Evolutionary conservation across 148 eudicot species (phyloP).

Genomic region (Chenopodium berlandieri): DNA sequence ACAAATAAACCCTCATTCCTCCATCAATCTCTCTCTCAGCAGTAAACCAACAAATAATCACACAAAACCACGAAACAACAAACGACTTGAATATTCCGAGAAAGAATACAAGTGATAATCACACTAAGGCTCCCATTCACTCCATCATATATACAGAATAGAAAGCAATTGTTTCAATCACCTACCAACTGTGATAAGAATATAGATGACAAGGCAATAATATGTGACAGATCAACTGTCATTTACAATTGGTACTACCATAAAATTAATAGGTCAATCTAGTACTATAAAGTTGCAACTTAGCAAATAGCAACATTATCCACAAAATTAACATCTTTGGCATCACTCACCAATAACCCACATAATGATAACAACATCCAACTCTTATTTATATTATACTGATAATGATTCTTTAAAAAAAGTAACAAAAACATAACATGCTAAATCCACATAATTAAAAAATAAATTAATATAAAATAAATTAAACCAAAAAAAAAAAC

Average conservation of each 20-base stretch:
- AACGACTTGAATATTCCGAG: neutral
- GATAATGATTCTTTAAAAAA: neutral
- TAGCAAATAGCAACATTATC: slow-evolving; percentile 8
- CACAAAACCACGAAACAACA: neutral
- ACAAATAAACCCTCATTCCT: neutral
- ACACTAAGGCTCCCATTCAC: neutral
- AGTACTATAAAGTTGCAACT: slow-evolving; percentile 7
- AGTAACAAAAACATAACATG: neutral
- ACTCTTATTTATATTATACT: neutral
- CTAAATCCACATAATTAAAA: neutral
- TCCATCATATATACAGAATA: neutral
- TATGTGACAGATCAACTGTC: neutral
- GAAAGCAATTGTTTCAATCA: neutral
- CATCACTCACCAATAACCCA: slow-evolving; percentile 8
- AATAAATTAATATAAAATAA: neutral
- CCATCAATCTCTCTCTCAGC: neutral
- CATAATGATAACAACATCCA: slow-evolving; percentile 8
- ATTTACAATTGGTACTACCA: slow-evolving; percentile 6
- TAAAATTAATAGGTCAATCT: neutral
- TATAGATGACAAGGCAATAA: neutral
- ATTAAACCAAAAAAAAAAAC: no score
- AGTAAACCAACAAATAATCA: neutral
- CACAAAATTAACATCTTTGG: slow-evolving; percentile 11
- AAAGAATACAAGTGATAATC: neutral
- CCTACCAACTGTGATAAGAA: slow-evolving; percentile 7